These are phyloP conservation scores for Echria macrotheca DNA, from an alignment of 495 filamentous ascomycete species.

Conservation along the genomic window DNA sequence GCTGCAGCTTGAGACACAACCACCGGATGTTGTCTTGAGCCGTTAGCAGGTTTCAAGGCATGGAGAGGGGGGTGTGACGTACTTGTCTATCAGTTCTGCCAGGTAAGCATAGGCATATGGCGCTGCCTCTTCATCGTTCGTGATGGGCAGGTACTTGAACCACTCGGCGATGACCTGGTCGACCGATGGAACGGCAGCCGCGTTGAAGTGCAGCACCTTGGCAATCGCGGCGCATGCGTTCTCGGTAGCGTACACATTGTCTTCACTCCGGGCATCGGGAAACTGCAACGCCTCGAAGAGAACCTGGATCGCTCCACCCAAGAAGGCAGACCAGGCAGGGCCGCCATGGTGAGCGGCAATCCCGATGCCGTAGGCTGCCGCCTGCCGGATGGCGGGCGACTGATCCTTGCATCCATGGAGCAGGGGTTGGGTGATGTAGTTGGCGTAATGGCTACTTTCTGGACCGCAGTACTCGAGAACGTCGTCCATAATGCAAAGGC, in stretches of 20 bases:
- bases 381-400: conserved; percentile 89
- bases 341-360: conserved; percentile 94
- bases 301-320: conserved; percentile 67
- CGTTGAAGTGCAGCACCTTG: conserved; percentile 89
- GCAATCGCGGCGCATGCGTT: conserved; percentile 96
- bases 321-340: conserved; percentile 73
- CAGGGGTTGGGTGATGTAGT: conserved; percentile 79
- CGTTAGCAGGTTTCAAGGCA: neutral
- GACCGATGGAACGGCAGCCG: conserved; percentile 62
- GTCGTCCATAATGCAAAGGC: conserved; percentile 96
- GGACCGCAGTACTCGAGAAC: conserved; percentile 93
- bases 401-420: conserved; percentile 75
- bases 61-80: conserved; percentile 40
- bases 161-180: conserved; percentile 71
- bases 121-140: conserved; percentile 94
- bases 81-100: conserved; percentile 88
- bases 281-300: conserved; percentile 79
- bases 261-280: conserved; percentile 75
- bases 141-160: conserved; percentile 85
- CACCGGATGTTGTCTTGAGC: conserved; percentile 73
- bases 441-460: conserved; percentile 74
- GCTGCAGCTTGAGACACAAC: conserved; percentile 69
- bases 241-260: conserved; percentile 93
- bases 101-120: conserved; percentile 95
- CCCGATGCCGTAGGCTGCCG: conserved; percentile 92